Conservation (phyloP, 148 eudicot species). For the Arctostaphylos glauca region DNA sequence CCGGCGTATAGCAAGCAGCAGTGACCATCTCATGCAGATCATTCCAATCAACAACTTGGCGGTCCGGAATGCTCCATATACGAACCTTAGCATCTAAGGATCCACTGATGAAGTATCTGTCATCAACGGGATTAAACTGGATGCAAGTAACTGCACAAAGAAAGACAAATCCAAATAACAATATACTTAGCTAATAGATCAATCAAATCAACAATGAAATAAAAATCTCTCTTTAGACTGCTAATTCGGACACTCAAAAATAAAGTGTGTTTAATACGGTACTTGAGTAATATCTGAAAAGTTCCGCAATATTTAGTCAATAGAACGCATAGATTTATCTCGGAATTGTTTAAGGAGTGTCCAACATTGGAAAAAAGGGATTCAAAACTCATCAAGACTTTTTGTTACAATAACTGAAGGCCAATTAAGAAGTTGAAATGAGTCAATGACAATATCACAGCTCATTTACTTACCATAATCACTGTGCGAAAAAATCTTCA, state of each 20-base stretch:
- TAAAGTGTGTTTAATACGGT: not conserved
- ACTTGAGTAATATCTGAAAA: not conserved
- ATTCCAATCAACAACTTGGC: conserved; percentile 7
- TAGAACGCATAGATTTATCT: not conserved
- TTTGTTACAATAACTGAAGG: not conserved
- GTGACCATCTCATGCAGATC: conserved; percentile 11
- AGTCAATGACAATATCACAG: not conserved
- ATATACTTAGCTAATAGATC: not conserved
- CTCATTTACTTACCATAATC: conserved; percentile 75
- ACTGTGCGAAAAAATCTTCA: conserved; percentile 94
- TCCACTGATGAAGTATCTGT: conserved; percentile 3
- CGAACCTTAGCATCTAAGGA: conserved; percentile 6
- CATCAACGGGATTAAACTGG: not conserved
- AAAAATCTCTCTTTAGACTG: not conserved
- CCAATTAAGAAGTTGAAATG: conserved; percentile 4
- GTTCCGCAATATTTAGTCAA: not conserved
- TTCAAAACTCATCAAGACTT: conserved; percentile 13
- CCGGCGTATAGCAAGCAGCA: conserved; percentile 8
- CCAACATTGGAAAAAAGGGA: not conserved
- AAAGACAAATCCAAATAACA: not conserved
- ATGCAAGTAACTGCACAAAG: not conserved
- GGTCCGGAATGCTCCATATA: conserved; percentile 8
- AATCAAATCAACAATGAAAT: not conserved
- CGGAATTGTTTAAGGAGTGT: not conserved
- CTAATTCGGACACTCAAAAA: not conserved